phyloP scores from a whole-genome alignment of 1,284 basidiomycete species.

The Stereum hirsutum region DNA sequence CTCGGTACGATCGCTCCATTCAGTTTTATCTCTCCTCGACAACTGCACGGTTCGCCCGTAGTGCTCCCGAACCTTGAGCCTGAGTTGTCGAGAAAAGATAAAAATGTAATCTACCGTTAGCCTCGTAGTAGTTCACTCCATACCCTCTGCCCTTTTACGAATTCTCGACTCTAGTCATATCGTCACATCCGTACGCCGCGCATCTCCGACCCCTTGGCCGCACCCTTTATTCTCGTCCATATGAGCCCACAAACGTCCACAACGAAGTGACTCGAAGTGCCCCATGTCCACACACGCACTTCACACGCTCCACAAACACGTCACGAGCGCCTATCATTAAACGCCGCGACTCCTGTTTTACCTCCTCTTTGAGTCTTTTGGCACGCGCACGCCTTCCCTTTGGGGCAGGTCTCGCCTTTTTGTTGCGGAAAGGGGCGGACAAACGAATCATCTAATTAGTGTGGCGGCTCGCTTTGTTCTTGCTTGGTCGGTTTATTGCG shows the following conservation, averaged over 20 bases:
- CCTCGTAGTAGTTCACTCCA: not conserved
- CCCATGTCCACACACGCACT: too few relatives aligned
- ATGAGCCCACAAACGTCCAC: not conserved
- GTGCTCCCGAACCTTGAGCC: too few relatives aligned
- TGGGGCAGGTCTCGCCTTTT: too few relatives aligned
- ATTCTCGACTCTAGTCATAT: not conserved
- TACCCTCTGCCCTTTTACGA: not conserved
- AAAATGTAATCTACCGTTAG: not conserved
- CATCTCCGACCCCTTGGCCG: not conserved
- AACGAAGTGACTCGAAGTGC: not conserved
- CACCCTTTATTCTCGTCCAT: not conserved
- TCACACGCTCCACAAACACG: too few relatives aligned
- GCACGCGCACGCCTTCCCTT: too few relatives aligned
- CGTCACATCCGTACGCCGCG: not conserved
- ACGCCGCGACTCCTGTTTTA: too few relatives aligned
- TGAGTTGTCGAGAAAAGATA: constrained; percentile 7
- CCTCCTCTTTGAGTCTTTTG: too few relatives aligned
- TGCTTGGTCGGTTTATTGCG: too few relatives aligned
- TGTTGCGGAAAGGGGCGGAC: too few relatives aligned
- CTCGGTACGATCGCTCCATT: constrained; percentile 1
- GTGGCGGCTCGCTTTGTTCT: too few relatives aligned
- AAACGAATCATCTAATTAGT: too few relatives aligned
- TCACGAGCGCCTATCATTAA: too few relatives aligned
- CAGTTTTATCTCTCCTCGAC: constrained; percentile 8
- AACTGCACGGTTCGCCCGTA: constrained; percentile 2